These are phyloP conservation scores for Geranomyces michiganensis DNA, from an alignment of 192 early-diverging fungal genomes.

Conservation along the genomic window DNA sequence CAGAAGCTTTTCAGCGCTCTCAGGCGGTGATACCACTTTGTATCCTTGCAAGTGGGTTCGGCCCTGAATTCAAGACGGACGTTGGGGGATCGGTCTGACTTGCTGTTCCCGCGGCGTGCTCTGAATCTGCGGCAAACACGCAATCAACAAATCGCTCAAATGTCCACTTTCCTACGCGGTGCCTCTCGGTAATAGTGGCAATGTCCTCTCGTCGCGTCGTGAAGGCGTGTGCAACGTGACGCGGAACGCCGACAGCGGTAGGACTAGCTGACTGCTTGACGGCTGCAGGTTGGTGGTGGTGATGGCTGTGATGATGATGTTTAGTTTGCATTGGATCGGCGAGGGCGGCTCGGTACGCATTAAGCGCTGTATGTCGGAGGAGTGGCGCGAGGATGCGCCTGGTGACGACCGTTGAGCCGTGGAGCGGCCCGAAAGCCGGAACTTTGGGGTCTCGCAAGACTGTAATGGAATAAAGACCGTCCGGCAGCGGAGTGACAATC, in stretches of 20 bases:
- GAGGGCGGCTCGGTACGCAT: slow-evolving; percentile 57
- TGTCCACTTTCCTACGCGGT: slow-evolving; percentile 60
- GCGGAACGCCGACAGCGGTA: not conserved
- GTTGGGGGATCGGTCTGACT: too few relatives aligned
- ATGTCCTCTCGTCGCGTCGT: slow-evolving; percentile 62
- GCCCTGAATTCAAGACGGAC: too few relatives aligned
- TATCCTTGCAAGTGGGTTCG: too few relatives aligned
- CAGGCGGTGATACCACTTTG: too few relatives aligned
- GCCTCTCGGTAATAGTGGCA: slow-evolving; percentile 55
- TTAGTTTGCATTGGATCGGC: slow-evolving; percentile 20
- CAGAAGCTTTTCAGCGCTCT: too few relatives aligned
- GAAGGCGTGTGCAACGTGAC: slow-evolving; percentile 60
- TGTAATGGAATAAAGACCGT: slow-evolving; percentile 66
- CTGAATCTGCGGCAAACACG: slow-evolving; percentile 32
- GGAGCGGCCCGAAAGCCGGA: slow-evolving; percentile 84
- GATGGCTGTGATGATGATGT: slow-evolving; percentile 6
- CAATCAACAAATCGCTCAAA: slow-evolving; percentile 47
- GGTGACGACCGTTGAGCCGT: slow-evolving; percentile 77
- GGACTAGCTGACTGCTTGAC: not conserved
- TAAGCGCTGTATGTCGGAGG: slow-evolving; percentile 80
- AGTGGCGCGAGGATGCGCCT: slow-evolving; percentile 72
- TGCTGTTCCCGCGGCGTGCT: not conserved
- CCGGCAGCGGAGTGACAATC: slow-evolving; percentile 78
- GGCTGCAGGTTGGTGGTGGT: not conserved
- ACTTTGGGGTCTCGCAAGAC: slow-evolving; percentile 69